A percentile compares a stretch with the other conserved stretches of the same genome.
Conservation (phyloP, 352 stramenopile species). For the Globisporangium ultimum region DNA sequence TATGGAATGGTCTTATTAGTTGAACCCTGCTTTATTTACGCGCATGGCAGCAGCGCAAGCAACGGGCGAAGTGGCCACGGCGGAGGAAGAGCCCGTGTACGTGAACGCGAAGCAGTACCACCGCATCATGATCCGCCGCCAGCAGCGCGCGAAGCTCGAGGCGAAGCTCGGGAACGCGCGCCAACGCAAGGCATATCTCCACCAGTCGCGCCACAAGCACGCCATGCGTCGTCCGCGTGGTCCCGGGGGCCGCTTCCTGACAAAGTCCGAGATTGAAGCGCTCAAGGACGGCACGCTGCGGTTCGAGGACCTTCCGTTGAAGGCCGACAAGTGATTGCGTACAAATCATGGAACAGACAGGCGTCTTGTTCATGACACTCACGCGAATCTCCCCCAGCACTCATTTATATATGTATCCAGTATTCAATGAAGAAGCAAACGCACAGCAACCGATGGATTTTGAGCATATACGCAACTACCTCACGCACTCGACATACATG, state of each 20-base stretch:
- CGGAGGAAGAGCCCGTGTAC: conserved; percentile 87
- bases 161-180: conserved; percentile 73
- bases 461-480: not conserved
- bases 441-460: too few relatives aligned
- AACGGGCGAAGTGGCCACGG: conserved; percentile 13
- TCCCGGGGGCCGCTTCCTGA: conserved; percentile 24
- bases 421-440: too few relatives aligned
- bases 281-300: conserved; percentile 58
- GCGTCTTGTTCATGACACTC: too few relatives aligned
- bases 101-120: conserved; percentile 91
- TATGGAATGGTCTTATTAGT: too few relatives aligned
- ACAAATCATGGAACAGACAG: too few relatives aligned
- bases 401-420: too few relatives aligned
- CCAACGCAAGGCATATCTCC: conserved; percentile 85
- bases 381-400: too few relatives aligned
- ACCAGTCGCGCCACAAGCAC: conserved; percentile 85
- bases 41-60: too few relatives aligned
- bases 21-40: too few relatives aligned
- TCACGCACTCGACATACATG: not conserved
- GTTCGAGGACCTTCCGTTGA: conserved; percentile 10
- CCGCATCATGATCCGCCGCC: conserved; percentile 85
- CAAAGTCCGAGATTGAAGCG: too few relatives aligned
- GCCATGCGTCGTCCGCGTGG: conserved; percentile 83
- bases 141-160: conserved; percentile 85
- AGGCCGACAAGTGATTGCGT: conserved; percentile 15